phyloP scores from a whole-genome alignment of 805 yeast species.

The Sugiyamaella mastotermitis region DNA sequence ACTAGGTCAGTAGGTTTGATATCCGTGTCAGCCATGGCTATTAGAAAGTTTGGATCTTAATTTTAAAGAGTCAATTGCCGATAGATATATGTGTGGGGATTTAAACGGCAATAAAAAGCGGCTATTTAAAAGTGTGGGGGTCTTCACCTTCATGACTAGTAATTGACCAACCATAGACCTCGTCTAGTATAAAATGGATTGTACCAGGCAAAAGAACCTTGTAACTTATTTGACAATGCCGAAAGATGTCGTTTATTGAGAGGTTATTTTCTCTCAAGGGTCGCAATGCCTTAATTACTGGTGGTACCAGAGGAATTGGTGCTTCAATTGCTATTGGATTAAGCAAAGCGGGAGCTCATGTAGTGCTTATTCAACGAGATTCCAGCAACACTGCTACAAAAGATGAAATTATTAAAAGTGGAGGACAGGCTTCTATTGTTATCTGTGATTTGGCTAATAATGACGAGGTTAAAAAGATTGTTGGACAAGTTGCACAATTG shows the following conservation, averaged over 20 bases:
- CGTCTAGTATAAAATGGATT: background rate
- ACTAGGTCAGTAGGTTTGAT: too few species aligned
- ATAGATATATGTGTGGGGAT: too few species aligned
- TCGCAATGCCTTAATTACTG: constrained; percentile 43
- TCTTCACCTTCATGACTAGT: too few species aligned
- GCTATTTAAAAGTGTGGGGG: too few species aligned
- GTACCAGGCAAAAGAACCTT: background rate
- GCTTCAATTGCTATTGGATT: constrained; percentile 45
- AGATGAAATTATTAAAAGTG: constrained; percentile 25
- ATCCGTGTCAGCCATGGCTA: too few species aligned
- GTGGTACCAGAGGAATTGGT: constrained; percentile 57
- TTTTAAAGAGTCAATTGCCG: too few species aligned
- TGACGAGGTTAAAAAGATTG: constrained; percentile 28
- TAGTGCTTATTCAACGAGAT: constrained; percentile 38
- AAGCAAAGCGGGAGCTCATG: constrained; percentile 44
- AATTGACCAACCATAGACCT: too few species aligned
- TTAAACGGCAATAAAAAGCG: too few species aligned
- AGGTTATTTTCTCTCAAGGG: constrained; percentile 35
- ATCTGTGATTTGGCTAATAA: constrained; percentile 26
- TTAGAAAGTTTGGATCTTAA: too few species aligned
- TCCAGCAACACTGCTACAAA: constrained; percentile 28
- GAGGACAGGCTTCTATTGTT: constrained; percentile 26
- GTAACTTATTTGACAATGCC: too few species aligned
- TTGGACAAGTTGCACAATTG: constrained; percentile 27
- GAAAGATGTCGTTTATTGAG: background rate